Percentiles rank a stretch among this genome's conserved stretches.
phyloP scores from a whole-genome alignment of 169 alveolate species.

The Fabrea salina region DNA sequence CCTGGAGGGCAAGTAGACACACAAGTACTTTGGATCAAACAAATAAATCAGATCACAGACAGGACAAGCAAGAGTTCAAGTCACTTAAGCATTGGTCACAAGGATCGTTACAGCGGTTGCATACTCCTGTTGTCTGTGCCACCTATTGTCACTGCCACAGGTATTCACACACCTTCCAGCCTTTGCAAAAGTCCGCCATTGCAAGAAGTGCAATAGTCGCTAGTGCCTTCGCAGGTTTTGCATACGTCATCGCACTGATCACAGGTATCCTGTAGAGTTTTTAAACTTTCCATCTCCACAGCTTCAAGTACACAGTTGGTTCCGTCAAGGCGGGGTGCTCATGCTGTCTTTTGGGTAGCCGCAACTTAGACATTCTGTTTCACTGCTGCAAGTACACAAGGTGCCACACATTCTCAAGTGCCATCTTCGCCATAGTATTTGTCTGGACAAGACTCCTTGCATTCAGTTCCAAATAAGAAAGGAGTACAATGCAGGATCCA shows the following conservation, averaged over 20 bases:
- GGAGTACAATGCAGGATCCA: not conserved
- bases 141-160: not conserved
- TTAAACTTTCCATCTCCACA: not conserved
- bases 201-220: not conserved
- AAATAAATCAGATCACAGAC: not conserved
- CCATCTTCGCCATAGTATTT: slow-evolving; percentile 22
- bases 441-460: not conserved
- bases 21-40: not conserved
- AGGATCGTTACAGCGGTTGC: not conserved
- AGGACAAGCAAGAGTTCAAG: not conserved
- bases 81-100: not conserved
- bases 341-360: not conserved
- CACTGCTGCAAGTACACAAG: slow-evolving; percentile 15
- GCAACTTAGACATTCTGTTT: slow-evolving; percentile 2
- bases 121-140: not conserved
- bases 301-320: not conserved
- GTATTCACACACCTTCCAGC: not conserved
- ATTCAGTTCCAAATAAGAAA: slow-evolving; percentile 5
- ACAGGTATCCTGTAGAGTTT: not conserved
- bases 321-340: slow-evolving; percentile 2
- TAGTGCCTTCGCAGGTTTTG: not conserved
- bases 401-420: slow-evolving; percentile 12
- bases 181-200: not conserved
- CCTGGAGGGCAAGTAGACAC: not conserved
- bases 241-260: not conserved